Evolutionary conservation across 768 basidiomycete species (phyloP).

Genomic region (Xanthoconium stramineum): DNA sequence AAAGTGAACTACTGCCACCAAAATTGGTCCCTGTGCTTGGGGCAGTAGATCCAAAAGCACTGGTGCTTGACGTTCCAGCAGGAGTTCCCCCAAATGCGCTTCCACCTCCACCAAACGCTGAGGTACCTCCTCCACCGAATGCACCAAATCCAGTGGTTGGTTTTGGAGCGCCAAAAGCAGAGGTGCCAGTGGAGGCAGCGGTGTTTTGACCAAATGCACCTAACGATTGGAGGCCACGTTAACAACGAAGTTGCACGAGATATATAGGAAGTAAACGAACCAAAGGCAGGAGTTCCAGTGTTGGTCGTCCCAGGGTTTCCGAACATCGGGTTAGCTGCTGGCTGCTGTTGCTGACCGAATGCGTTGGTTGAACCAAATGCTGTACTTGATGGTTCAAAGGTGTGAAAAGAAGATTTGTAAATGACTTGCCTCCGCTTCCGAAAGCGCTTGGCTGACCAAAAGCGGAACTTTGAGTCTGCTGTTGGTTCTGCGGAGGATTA

Average conservation of each 20-base stretch:
- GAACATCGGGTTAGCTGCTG: constrained; percentile 79
- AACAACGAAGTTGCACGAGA: constrained; percentile 2
- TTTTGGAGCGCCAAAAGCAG: constrained; percentile 65
- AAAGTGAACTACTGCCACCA: constrained; percentile 48
- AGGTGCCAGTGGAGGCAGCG: constrained; percentile 33
- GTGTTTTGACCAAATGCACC: constrained; percentile 43
- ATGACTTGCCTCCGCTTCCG: constrained; percentile 48
- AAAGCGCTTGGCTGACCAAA: constrained; percentile 73
- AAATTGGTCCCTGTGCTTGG: constrained; percentile 36
- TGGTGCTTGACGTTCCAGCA: constrained; percentile 31
- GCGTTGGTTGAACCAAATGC: constrained; percentile 53
- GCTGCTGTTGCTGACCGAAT: constrained; percentile 68
- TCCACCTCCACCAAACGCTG: constrained; percentile 46
- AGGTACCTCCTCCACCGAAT: constrained; percentile 60
- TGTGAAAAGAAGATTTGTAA: constrained; percentile 25
- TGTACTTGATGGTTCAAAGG: constrained; percentile 31
- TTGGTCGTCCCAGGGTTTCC: constrained; percentile 49
- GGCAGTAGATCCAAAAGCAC: constrained; percentile 34
- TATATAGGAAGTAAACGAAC: constrained; percentile 20
- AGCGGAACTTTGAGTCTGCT: constrained; percentile 48
- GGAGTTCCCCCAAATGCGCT: constrained; percentile 39
- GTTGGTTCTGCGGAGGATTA: constrained; percentile 63
- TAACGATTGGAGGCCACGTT: constrained; percentile 11
- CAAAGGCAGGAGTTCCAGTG: constrained; percentile 36
- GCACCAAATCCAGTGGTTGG: constrained; percentile 74